These are phyloP conservation scores for Alternaria novae-zelandiae DNA, from an alignment of 2,329 filamentous ascomycete species.

Conservation along the genomic window DNA sequence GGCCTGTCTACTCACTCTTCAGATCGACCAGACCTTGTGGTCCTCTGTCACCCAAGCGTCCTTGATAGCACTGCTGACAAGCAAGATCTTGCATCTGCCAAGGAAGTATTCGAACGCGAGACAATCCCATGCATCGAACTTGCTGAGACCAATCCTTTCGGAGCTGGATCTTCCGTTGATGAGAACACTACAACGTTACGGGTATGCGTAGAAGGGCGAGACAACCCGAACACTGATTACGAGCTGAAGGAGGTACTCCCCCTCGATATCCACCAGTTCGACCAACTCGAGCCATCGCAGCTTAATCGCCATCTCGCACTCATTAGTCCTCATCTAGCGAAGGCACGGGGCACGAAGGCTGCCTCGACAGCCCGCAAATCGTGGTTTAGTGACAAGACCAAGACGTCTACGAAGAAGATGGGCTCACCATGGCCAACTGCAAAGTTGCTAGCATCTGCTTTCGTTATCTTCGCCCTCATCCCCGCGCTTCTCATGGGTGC, in stretches of 20 bases:
- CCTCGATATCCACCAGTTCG: slow-evolving; percentile 42
- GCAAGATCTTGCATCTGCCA: slow-evolving; percentile 29
- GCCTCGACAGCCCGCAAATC: slow-evolving; percentile 3
- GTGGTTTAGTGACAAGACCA: slow-evolving; percentile 7
- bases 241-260: slow-evolving; percentile 40
- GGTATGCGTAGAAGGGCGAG: slow-evolving; percentile 41
- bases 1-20: slow-evolving; percentile 6
- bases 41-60: slow-evolving; percentile 38
- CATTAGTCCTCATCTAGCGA: slow-evolving; percentile 34
- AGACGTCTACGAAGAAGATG: slow-evolving; percentile 14
- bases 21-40: slow-evolving; percentile 36
- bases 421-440: not conserved
- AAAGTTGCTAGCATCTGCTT: slow-evolving; percentile 14
- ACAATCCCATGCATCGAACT: slow-evolving; percentile 42
- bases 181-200: slow-evolving; percentile 29
- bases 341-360: slow-evolving; percentile 1
- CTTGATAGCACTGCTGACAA: slow-evolving; percentile 16
- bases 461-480: slow-evolving; percentile 26
- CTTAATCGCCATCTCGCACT: slow-evolving; percentile 48
- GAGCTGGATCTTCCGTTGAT: slow-evolving; percentile 26
- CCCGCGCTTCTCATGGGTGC: slow-evolving; percentile 22
- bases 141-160: slow-evolving; percentile 35
- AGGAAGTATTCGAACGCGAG: slow-evolving; percentile 29
- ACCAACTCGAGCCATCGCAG: slow-evolving; percentile 42
- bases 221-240: slow-evolving; percentile 27